phyloP scores from a whole-genome alignment of 306 rosid genomes.

The Phaseolus lunatus region DNA sequence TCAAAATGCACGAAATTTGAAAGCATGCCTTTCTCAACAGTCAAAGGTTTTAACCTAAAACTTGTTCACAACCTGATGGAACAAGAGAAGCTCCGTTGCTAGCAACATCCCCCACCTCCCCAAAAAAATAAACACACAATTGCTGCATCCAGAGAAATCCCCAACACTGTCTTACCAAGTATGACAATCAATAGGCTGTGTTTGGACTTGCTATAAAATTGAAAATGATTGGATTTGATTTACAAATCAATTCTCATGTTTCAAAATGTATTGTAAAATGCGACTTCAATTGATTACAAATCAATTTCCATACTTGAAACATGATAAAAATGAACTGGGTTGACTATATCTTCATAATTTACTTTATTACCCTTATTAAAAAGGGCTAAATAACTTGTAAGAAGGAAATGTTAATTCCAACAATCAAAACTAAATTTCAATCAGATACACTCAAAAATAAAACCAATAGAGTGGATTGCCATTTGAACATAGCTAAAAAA shows the following conservation, averaged over 20 bases:
- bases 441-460: conserved; percentile 26
- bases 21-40: conserved; percentile 15
- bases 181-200: not conserved
- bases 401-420: conserved; percentile 1
- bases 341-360: not conserved
- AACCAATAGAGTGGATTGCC: not conserved
- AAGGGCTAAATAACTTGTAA: conserved; percentile 1
- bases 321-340: not conserved
- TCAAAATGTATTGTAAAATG: not conserved
- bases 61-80: conserved; percentile 3
- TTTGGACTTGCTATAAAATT: not conserved
- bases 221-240: not conserved
- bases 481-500: not conserved
- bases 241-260: not conserved
- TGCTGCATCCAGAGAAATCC: not conserved
- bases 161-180: not conserved
- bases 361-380: conserved; percentile 9
- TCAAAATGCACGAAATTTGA: conserved; percentile 5
- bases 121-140: no score
- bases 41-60: not conserved
- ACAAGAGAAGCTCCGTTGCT: not conserved
- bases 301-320: not conserved
- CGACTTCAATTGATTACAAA: not conserved
- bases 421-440: not conserved
- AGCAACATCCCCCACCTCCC: no score